Evolutionary conservation across 2,329 filamentous ascomycete species (phyloP).

Genomic region (Colletotrichum sp.): DNA sequence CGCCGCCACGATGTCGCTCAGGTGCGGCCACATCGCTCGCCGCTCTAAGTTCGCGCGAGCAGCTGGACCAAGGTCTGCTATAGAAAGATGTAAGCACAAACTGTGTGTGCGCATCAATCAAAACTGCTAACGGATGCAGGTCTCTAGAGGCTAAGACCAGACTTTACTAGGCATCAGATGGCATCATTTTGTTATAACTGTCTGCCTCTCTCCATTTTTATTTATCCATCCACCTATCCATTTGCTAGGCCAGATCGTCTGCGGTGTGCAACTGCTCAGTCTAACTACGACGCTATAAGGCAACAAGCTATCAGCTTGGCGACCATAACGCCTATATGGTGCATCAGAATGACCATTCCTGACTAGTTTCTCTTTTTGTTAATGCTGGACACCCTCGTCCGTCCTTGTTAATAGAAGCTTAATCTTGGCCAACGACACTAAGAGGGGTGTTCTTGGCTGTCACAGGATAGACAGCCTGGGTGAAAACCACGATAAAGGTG

Average conservation of each 20-base stretch:
- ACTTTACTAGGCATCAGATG: not conserved
- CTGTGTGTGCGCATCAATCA: no score
- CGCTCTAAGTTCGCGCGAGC: not conserved
- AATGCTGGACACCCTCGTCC: not conserved
- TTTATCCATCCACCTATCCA: accelerated
- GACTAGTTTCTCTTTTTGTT: not conserved
- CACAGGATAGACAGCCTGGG: not conserved
- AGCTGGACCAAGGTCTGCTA: not conserved
- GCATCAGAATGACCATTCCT: no score
- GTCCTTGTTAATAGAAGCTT: not conserved
- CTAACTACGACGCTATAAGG: no score
- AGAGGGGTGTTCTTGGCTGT: not conserved
- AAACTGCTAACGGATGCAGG: not conserved
- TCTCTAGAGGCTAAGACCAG: not conserved
- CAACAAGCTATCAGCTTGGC: no score
- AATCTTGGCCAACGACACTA: not conserved
- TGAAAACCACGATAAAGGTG: not conserved
- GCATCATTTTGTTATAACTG: not conserved
- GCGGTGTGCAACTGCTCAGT: no score
- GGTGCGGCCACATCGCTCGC: not conserved
- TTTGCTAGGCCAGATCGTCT: no score
- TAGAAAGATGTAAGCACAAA: not conserved
- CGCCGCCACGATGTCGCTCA: not conserved
- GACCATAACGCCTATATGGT: not conserved
- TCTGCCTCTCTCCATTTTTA: not conserved